Evolutionary conservation across 2,329 filamentous ascomycete genomes (phyloP).

Genomic region (Neopestalotiopsis clavispora): DNA sequence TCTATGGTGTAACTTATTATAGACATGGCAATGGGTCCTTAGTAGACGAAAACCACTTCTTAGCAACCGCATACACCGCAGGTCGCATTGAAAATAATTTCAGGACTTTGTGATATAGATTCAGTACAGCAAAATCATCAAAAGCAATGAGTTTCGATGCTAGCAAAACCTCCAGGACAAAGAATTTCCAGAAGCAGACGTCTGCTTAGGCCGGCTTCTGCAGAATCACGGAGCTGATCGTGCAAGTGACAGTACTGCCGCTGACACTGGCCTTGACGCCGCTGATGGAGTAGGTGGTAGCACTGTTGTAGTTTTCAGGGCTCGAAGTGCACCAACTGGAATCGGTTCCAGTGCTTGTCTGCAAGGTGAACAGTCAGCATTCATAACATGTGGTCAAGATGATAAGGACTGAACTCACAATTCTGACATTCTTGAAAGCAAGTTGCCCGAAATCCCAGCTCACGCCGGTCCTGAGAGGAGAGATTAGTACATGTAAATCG

Average conservation of each 20-base stretch:
- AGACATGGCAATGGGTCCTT: too few relatives aligned
- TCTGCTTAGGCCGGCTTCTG: conserved; percentile 31
- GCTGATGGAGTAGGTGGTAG: conserved; percentile 39
- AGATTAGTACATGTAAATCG: background rate
- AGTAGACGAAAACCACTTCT: too few relatives aligned
- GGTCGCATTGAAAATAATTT: too few relatives aligned
- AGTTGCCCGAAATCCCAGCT: conserved; percentile 45
- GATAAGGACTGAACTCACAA: conserved; percentile 41
- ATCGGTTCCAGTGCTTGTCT: conserved; percentile 34
- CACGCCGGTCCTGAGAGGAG: conserved; percentile 32
- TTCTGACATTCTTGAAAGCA: conserved; percentile 50
- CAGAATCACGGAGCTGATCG: conserved; percentile 49
- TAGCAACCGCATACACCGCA: too few relatives aligned
- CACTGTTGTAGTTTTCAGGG: conserved; percentile 43
- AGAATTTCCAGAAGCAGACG: background rate
- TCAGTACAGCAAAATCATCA: too few relatives aligned
- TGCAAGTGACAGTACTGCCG: conserved; percentile 47
- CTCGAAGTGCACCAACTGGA: conserved; percentile 38
- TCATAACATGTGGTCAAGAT: background rate
- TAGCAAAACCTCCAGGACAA: background rate
- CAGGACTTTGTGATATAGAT: too few relatives aligned
- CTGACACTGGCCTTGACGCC: conserved; percentile 38
- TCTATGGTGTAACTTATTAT: too few relatives aligned
- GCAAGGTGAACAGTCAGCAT: conserved; percentile 16
- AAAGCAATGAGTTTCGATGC: background rate